Conservation (phyloP, 2,329 filamentous ascomycete species). For the Teratosphaeria nubilosa region DNA sequence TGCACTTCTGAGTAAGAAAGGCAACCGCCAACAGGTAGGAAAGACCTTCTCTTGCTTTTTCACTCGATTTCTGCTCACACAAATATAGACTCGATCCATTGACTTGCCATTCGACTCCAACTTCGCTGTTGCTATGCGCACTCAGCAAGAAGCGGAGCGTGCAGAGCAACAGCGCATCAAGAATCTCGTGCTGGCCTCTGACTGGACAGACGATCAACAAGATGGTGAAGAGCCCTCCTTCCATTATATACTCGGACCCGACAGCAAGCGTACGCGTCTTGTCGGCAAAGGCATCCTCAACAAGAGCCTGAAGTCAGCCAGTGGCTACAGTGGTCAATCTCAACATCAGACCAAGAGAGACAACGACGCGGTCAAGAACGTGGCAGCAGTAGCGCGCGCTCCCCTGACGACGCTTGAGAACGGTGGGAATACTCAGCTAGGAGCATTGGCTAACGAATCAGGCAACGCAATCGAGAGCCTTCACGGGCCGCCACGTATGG, state of each 20-base stretch:
- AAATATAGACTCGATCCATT: slow-evolving; percentile 69
- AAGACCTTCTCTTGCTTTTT: neutral
- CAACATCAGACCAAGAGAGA: slow-evolving; percentile 19
- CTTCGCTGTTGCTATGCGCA: slow-evolving; percentile 93
- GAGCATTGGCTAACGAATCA: slow-evolving; percentile 19
- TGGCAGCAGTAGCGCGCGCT: slow-evolving; percentile 3
- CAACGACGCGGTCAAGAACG: neutral
- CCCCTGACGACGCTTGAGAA: slow-evolving; percentile 1
- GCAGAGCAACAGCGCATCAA: slow-evolving; percentile 99
- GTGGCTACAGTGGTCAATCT: slow-evolving; percentile 14
- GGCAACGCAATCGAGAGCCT: slow-evolving; percentile 24
- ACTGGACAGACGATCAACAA: slow-evolving; percentile 68
- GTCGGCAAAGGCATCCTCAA: slow-evolving; percentile 27
- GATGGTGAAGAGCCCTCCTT: slow-evolving; percentile 53
- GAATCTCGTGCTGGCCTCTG: slow-evolving; percentile 91
- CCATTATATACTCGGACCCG: slow-evolving; percentile 32
- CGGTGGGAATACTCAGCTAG: neutral
- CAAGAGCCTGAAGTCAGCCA: slow-evolving; percentile 26
- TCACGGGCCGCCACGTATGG: slow-evolving; percentile 37
- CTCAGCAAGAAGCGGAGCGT: slow-evolving; percentile 84
- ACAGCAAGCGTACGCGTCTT: slow-evolving; percentile 40
- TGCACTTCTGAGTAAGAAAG: slow-evolving; percentile 87
- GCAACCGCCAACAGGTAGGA: slow-evolving; percentile 80
- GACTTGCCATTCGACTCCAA: slow-evolving; percentile 83
- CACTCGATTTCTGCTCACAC: slow-evolving; percentile 5